Base-by-base conservation (phyloP, 1,139 yeast genomes). In the Candida sanyaensis region DNA sequence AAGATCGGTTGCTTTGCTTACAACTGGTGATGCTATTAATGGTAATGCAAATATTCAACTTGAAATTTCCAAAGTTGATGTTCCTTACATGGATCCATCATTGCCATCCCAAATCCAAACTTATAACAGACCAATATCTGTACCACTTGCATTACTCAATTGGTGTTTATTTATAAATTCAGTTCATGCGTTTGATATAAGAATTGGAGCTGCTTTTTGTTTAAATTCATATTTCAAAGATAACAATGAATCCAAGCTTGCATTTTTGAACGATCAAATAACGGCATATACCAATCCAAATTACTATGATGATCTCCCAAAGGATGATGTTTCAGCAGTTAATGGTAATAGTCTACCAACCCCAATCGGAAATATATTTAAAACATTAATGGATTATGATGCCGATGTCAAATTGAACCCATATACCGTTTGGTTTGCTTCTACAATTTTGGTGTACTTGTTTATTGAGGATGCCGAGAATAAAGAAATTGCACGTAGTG, bases 31-130 rank as follows among this genome's bases (percentile, higher is more conserved):
- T 55, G 73, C 92, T 36, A 85, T 93, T 4, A 71, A 83, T 50
- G 78, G 83, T 36, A 85, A 89, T 63, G 64, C 77, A 11, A 77
- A 71, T 8, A 75, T 87, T 33, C 97, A 91, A 64, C 69, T 70
- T 24, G 82, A 82, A 53, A 86, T 93, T 59, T 77, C 91, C 3
- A 83, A 83, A 48, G 84, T 92, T 23, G 98, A 93, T 63, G 97
- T 93, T 5, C 99, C 99, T 0, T 89, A 85, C 60, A 73, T 91
- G 50, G 97, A 91, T 61, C 91, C 97, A 7, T 78, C 89, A n/a
- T 65, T 86, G 50, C 88, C 90, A 1, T 59, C 75, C 5, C 77
- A 70, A 47, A 56, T 68, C 12, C 78, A 74, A 47, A 45, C 60
- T 0, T 70, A 62, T 44, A 68, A 65, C 41, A 57, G 53, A 43